Evolutionary conservation across 2,329 filamentous ascomycete species (phyloP).

Genomic region (Basipetospora chlamydospora): DNA sequence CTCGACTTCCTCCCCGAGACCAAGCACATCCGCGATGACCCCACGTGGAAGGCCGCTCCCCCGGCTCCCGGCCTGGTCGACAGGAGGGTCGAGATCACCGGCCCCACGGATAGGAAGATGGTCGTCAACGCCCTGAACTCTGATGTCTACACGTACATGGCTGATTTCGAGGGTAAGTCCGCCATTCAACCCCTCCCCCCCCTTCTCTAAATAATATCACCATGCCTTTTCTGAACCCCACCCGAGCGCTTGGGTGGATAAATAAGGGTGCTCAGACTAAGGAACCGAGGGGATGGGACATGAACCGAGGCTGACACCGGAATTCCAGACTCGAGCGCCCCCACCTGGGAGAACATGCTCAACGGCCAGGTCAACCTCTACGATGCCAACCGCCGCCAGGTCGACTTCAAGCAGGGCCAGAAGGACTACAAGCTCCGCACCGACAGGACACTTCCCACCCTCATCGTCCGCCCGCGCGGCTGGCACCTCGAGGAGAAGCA

Average conservation of each 20-base stretch:
- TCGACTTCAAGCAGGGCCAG: conserved; percentile 88
- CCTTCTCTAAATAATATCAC: neutral
- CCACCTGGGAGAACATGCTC: conserved; percentile 99
- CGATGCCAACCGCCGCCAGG: conserved; percentile 82
- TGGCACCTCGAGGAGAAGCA: conserved; percentile 99
- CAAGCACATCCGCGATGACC: conserved; percentile 84
- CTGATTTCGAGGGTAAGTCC: conserved; percentile 80
- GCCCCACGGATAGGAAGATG: conserved; percentile 97
- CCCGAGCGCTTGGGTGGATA: no score
- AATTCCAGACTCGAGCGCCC: conserved; percentile 69
- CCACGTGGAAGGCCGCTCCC: conserved; percentile 81
- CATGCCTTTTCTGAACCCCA: no score
- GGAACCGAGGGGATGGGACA: no score
- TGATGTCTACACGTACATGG: conserved; percentile 98
- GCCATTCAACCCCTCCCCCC: neutral
- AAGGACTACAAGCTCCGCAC: conserved; percentile 98
- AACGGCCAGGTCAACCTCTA: conserved; percentile 96
- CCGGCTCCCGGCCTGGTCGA: conserved; percentile 88
- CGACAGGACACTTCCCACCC: conserved; percentile 69
- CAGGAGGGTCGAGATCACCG: conserved; percentile 91
- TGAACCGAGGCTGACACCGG: conserved; percentile 4
- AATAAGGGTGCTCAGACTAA: no score
- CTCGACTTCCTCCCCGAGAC: conserved; percentile 96
- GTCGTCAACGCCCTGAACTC: conserved; percentile 94
- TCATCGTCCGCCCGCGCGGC: conserved; percentile 87